Evolutionary conservation across 345 rosid genomes (phyloP), one percentile per base, ranked within the genome.

Genomic region (Luvunga scandens): DNA sequence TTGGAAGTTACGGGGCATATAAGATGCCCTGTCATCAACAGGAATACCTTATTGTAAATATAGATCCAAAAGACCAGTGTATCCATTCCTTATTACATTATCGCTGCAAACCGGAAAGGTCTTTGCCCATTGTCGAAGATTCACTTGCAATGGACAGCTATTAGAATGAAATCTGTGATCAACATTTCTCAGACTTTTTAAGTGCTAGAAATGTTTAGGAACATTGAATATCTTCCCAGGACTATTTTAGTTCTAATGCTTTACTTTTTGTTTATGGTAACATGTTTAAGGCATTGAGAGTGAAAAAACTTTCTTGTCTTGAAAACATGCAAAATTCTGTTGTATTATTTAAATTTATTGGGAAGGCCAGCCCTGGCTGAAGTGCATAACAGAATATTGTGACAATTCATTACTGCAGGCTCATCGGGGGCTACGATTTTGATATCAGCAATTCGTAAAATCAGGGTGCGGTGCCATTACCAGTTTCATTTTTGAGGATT

Each of bases 301-400:
- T 36, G 50, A 2, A 42, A 42, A 12, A 42, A 42, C 50, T 42
- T 42, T 42, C 50, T 12, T 42, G 50, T 12, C 50, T 42, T 42
- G 50, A 73, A 34, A 6, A 27, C 13, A 45, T 39, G n/a, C 10
- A 42, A 53, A 75, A 28, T 36, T 39, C 9, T 67, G 28, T 24
- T n/a, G 50, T 59, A n/a, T 38, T 73, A 9, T 38, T 14, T 80
- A 24, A 67, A 57, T 73, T 72, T 76, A 72, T 91, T 86, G 93
- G 94, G 90, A 81, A 87, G 81, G 81, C 83, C 78, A 66, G 81
- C 87, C 48, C 79, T 83, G 80, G 82, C 87, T 50, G 94, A 88
- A 86, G 86, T 77, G 59, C 97, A 78, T 81, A 87, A 85, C 90
- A 89, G 93, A 81, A 65, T 82, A 83, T 82, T 87, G 83, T 89